Conservation (phyloP, 805 yeast genomes). For the Wickerhamiella parazyma region DNA sequence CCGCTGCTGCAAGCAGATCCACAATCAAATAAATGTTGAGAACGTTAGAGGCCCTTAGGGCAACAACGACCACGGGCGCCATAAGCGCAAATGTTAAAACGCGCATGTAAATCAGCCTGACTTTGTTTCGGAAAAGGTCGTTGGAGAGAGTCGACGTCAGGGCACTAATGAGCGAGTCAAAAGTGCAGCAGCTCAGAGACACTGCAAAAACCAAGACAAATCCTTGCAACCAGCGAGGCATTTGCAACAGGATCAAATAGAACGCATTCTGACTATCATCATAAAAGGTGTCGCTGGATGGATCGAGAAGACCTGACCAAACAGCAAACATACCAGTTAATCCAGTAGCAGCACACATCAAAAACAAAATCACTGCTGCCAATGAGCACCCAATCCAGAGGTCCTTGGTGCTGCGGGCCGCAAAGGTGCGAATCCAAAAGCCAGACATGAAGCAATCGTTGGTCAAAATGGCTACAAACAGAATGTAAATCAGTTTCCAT, state of each 20-base stretch:
- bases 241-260: slow-evolving; percentile 50
- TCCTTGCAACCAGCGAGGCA: slow-evolving; percentile 81
- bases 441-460: slow-evolving; percentile 86
- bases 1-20: slow-evolving; percentile 75
- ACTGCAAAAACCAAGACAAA: slow-evolving; percentile 64
- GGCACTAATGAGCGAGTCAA: slow-evolving; percentile 81
- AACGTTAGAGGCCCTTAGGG: slow-evolving; percentile 68
- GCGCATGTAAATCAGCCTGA: slow-evolving; percentile 54
- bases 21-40: slow-evolving; percentile 82
- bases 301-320: slow-evolving; percentile 61
- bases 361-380: slow-evolving; percentile 54
- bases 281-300: slow-evolving; percentile 28
- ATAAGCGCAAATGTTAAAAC: slow-evolving; percentile 57
- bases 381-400: slow-evolving; percentile 60
- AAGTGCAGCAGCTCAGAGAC: slow-evolving; percentile 70
- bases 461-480: slow-evolving; percentile 75
- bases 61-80: slow-evolving; percentile 80
- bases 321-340: slow-evolving; percentile 77
- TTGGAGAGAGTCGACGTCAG: slow-evolving; percentile 80
- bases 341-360: slow-evolving; percentile 60
- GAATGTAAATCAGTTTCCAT: slow-evolving; percentile 78
- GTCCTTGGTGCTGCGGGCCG: slow-evolving; percentile 65
- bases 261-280: slow-evolving; percentile 52
- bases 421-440: slow-evolving; percentile 90
- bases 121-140: slow-evolving; percentile 74